A percentile compares a stretch with the other conserved stretches of the same genome.
These are phyloP conservation scores for Tylopilus subfusipes DNA, from an alignment of 768 basidiomycete genomes.

Conservation along the genomic window DNA sequence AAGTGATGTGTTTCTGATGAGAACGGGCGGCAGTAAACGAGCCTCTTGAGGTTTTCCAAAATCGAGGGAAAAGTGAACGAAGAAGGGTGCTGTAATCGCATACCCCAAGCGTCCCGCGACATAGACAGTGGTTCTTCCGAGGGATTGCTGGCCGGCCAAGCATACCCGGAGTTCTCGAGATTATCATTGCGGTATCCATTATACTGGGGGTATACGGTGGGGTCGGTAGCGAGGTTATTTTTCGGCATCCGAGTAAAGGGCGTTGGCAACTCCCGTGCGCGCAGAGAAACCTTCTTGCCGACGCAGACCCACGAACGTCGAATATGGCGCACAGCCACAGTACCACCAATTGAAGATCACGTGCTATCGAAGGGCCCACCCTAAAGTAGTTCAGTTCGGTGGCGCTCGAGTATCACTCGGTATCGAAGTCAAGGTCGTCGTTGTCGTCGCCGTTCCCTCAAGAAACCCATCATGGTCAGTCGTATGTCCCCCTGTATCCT, in stretches of 20 bases:
- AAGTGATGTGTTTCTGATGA: slow-evolving; percentile 9
- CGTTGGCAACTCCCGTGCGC: background rate
- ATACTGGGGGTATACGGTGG: slow-evolving; percentile 16
- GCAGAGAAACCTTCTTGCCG: slow-evolving; percentile 1
- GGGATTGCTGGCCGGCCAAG: slow-evolving; percentile 25
- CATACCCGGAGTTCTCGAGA: slow-evolving; percentile 9
- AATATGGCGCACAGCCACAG: slow-evolving; percentile 12
- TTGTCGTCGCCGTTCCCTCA: slow-evolving; percentile 22
- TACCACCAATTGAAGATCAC: slow-evolving; percentile 10
- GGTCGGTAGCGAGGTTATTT: slow-evolving; percentile 4
- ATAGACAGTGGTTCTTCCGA: slow-evolving; percentile 8
- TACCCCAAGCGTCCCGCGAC: slow-evolving; percentile 8
- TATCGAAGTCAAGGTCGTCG: slow-evolving; percentile 25
- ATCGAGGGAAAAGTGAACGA: slow-evolving; percentile 11
- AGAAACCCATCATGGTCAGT: slow-evolving; percentile 35
- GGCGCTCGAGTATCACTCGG: background rate
- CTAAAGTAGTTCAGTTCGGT: slow-evolving; percentile 15
- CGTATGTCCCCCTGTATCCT: background rate
- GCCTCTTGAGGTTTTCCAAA: slow-evolving; percentile 13
- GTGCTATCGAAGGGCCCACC: slow-evolving; percentile 22
- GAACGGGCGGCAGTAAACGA: slow-evolving; percentile 17
- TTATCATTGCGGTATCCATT: slow-evolving; percentile 19
- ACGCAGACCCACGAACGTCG: background rate
- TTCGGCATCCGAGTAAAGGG: slow-evolving; percentile 20
- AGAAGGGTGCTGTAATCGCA: slow-evolving; percentile 1